Percentiles rank a stretch among this genome's conserved stretches.
Conservation (phyloP, 192 early-diverging fungal genomes). For the Chytriomyces hyalinus region DNA sequence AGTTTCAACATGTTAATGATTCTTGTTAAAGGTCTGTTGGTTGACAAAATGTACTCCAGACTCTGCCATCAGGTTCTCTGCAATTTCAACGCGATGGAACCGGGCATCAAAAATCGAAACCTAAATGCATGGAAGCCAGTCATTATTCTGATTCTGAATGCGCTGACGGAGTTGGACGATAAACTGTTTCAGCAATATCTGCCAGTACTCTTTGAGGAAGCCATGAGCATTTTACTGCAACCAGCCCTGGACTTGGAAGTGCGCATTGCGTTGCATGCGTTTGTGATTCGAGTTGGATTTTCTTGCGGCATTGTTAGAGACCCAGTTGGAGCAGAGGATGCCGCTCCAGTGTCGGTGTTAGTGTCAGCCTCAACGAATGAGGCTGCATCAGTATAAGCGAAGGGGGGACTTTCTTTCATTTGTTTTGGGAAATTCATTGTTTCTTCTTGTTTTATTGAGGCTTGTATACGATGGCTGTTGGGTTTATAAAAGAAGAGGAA, state of each 20-base stretch:
- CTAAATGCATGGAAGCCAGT: slow-evolving; percentile 70
- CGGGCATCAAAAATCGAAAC: slow-evolving; percentile 56
- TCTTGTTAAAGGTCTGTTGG: background rate
- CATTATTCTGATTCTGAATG: slow-evolving; percentile 45
- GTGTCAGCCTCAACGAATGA: too few relatives aligned
- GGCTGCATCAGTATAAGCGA: background rate
- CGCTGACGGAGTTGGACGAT: slow-evolving; percentile 57
- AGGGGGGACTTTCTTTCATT: background rate
- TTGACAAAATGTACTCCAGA: slow-evolving; percentile 41
- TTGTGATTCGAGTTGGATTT: slow-evolving; percentile 56
- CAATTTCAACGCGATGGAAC: slow-evolving; percentile 59
- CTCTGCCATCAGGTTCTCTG: slow-evolving; percentile 56
- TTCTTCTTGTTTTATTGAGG: background rate
- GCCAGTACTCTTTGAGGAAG: slow-evolving; percentile 52
- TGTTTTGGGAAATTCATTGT: background rate
- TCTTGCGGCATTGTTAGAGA: slow-evolving; percentile 54
- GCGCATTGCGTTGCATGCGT: slow-evolving; percentile 50
- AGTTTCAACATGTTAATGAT: background rate
- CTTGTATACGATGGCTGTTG: too few relatives aligned
- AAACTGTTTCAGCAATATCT: slow-evolving; percentile 56
- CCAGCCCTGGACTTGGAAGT: slow-evolving; percentile 51
- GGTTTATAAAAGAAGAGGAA: too few relatives aligned
- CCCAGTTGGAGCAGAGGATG: slow-evolving; percentile 47
- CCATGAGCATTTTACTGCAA: slow-evolving; percentile 53
- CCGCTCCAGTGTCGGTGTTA: background rate